A percentile compares a stretch with the other conserved stretches of the same genome.
Evolutionary conservation across 257 asterid species (phyloP).

Genomic region (Leonotis leonurus): DNA sequence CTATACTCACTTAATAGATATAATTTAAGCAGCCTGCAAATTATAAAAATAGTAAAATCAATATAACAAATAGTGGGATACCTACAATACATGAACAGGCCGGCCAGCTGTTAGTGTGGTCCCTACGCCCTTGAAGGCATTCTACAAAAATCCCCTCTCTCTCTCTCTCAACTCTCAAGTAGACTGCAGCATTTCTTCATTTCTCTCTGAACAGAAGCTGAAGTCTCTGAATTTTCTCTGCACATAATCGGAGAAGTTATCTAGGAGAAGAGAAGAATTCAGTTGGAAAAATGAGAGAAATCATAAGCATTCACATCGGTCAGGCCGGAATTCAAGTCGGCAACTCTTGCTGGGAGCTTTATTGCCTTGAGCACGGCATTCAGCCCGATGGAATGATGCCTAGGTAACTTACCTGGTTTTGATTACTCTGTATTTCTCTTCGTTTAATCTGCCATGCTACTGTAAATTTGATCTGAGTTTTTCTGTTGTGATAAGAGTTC

Average conservation of each 20-base stretch:
- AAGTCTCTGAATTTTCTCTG: neutral
- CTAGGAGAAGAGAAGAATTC: neutral
- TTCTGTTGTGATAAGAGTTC: neutral
- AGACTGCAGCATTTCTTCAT: neutral
- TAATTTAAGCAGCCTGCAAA: neutral
- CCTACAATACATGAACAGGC: neutral
- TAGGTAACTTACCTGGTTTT: constrained; percentile 16
- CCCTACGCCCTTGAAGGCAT: neutral
- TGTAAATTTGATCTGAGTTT: neutral
- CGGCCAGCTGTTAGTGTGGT: constrained; percentile 13
- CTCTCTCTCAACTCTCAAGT: neutral
- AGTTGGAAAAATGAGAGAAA: constrained; percentile 23
- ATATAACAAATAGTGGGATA: neutral
- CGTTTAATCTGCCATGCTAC: neutral
- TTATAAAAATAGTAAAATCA: neutral
- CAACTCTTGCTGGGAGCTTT: constrained; percentile 40
- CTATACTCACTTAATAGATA: neutral
- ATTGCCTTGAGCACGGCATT: constrained; percentile 37
- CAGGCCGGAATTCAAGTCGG: constrained; percentile 49
- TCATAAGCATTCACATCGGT: constrained; percentile 37
- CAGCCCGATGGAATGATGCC: constrained; percentile 43
- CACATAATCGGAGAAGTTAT: neutral
- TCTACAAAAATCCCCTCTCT: neutral
- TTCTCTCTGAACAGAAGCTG: neutral
- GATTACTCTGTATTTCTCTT: neutral